Conservation (phyloP, 2,329 filamentous ascomycete species). For the Bipolaris cookei region DNA sequence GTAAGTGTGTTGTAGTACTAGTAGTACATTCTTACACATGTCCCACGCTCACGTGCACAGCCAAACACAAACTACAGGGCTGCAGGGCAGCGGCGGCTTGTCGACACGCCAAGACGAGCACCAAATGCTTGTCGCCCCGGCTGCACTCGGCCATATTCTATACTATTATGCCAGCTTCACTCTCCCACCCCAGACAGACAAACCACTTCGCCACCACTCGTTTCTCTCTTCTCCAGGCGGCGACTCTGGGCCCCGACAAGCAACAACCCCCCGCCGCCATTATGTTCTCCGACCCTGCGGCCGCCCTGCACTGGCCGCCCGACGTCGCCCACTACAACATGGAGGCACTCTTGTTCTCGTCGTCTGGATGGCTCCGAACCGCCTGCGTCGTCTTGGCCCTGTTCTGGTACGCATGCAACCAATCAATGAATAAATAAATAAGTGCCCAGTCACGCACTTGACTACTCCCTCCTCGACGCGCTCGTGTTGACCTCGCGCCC, state of each 20-base stretch:
- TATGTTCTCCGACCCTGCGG: slow-evolving; percentile 44
- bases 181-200: too few species aligned
- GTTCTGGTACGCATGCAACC: slow-evolving; percentile 37
- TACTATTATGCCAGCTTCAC: too few species aligned
- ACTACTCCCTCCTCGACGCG: neutral
- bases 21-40: too few species aligned
- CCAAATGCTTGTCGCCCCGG: slow-evolving; percentile 14
- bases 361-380: slow-evolving; percentile 47
- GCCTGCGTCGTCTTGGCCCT: slow-evolving; percentile 45
- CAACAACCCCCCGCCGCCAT: slow-evolving; percentile 4
- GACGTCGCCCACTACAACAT: slow-evolving; percentile 45
- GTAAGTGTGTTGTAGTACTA: too few species aligned
- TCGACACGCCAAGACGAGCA: slow-evolving; percentile 15
- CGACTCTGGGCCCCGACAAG: neutral
- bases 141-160: neutral
- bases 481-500: neutral
- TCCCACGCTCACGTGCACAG: too few species aligned
- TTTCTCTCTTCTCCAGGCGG: slow-evolving; percentile 5
- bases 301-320: slow-evolving; percentile 44
- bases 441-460: neutral
- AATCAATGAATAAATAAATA: neutral
- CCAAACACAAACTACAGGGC: too few species aligned
- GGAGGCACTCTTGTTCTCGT: slow-evolving; percentile 43
- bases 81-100: neutral
- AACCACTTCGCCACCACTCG: neutral